phyloP scores from a whole-genome alignment of 139 green algal species.

The Diplosphaera chodatii region DNA sequence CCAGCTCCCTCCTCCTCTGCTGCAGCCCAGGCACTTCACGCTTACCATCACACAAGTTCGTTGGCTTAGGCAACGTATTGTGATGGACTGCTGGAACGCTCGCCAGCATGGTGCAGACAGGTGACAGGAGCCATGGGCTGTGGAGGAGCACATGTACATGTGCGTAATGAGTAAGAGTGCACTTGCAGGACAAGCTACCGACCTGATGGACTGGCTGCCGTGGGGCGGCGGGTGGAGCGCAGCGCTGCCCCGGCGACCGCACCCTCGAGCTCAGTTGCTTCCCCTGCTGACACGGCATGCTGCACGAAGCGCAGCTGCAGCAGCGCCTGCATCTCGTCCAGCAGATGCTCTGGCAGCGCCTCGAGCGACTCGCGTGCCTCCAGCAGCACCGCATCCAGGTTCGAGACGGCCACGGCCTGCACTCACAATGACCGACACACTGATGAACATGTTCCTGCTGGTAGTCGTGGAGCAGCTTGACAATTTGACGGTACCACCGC shows the following conservation, averaged over 20 bases:
- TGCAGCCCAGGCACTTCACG: too few species aligned
- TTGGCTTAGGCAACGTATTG: too few species aligned
- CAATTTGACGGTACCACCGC: too few species aligned
- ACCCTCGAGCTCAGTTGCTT: slow-evolving; percentile 9
- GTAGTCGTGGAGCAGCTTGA: background rate
- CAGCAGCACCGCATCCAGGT: slow-evolving; percentile 65
- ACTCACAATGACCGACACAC: background rate
- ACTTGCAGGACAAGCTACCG: too few species aligned
- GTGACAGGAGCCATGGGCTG: too few species aligned
- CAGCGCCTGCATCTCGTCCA: slow-evolving; percentile 53
- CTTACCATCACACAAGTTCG: too few species aligned
- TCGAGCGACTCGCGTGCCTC: slow-evolving; percentile 43
- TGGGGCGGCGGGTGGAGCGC: background rate
- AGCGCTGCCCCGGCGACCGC: slow-evolving; percentile 7
- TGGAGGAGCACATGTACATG: too few species aligned
- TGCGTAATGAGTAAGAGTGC: too few species aligned
- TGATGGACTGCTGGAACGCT: too few species aligned
- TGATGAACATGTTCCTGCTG: background rate
- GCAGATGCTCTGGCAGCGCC: slow-evolving; percentile 42
- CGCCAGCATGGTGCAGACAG: too few species aligned
- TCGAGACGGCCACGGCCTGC: slow-evolving; percentile 45
- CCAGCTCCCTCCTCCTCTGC: too few species aligned
- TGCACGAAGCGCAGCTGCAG: slow-evolving; percentile 15
- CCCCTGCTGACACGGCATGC: background rate
- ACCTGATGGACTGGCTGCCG: background rate